phyloP scores from a whole-genome alignment of 305 asterid genomes.

The Stenogyne calaminthoides region DNA sequence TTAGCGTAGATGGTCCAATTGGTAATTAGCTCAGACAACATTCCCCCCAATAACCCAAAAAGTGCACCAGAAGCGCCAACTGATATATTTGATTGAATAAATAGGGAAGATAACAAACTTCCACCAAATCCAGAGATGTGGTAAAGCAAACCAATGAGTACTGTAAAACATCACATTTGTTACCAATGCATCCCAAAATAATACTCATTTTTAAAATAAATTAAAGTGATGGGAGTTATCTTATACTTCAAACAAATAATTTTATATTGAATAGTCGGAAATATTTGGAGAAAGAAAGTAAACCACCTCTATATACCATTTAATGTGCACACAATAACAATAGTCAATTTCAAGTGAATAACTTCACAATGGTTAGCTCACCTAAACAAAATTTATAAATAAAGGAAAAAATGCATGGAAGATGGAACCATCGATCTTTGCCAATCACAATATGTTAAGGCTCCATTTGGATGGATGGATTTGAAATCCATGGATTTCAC shows the following conservation, averaged over 20 bases:
- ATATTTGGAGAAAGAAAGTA: conserved; percentile 3
- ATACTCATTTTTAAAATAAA: neutral
- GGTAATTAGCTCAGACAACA: conserved; percentile 63
- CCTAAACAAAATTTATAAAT: neutral
- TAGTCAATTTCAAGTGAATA: neutral
- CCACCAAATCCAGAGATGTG: conserved; percentile 64
- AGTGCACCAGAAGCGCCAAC: conserved; percentile 76
- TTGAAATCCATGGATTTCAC: too few species aligned
- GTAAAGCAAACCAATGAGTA: conserved; percentile 54
- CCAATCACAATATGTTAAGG: neutral
- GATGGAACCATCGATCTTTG: neutral
- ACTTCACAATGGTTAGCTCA: neutral
- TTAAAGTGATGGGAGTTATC: neutral
- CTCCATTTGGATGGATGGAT: too few species aligned
- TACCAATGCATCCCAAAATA: neutral
- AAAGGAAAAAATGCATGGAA: neutral
- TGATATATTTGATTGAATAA: conserved; percentile 51
- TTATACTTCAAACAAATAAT: neutral
- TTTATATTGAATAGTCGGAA: neutral
- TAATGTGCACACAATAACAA: neutral
- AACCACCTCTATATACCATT: neutral
- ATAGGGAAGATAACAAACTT: conserved; percentile 57
- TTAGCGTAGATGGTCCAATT: conserved; percentile 65
- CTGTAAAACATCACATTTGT: conserved; percentile 29
- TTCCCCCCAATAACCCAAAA: conserved; percentile 63